These are phyloP conservation scores for Petunia hybrid DNA, from an alignment of 305 asterid species.

Conservation along the genomic window DNA sequence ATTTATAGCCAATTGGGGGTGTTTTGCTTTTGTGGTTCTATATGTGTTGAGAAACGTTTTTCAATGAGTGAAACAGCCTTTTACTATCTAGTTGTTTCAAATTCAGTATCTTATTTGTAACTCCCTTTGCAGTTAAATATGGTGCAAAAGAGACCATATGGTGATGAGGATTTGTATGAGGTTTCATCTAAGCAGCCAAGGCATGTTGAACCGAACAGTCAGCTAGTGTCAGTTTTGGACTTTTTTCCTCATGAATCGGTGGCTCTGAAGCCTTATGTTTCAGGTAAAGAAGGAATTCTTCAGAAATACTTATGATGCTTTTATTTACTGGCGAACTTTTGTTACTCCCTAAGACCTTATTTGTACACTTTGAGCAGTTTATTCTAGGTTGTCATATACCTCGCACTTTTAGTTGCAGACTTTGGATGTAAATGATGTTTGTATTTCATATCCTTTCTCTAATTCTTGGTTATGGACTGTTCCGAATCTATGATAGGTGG, in stretches of 20 bases:
- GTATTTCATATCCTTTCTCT: background rate
- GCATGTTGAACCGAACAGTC: constrained; percentile 32
- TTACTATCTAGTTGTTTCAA: background rate
- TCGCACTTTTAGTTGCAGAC: constrained; percentile 8
- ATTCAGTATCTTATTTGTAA: background rate
- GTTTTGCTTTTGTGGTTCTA: background rate
- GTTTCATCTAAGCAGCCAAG: constrained; percentile 41
- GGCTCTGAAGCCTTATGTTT: background rate
- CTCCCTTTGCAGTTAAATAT: constrained; percentile 39
- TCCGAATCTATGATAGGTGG: constrained; percentile 40
- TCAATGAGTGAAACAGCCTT: background rate
- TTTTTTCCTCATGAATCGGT: constrained; percentile 32
- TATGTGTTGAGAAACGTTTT: background rate
- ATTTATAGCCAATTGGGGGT: background rate
- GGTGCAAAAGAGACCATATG: constrained; percentile 42
- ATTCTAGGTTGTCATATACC: background rate
- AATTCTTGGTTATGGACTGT: background rate
- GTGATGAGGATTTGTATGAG: constrained; percentile 37
- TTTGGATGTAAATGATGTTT: background rate
- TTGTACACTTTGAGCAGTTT: background rate
- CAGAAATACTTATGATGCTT: background rate
- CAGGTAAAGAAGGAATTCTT: constrained; percentile 32
- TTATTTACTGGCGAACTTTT: background rate
- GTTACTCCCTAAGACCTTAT: background rate
- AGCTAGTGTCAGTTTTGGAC: constrained; percentile 31